These are phyloP conservation scores for Melaleuca alternifolia DNA, from an alignment of 345 rosid genomes.

Conservation along the genomic window DNA sequence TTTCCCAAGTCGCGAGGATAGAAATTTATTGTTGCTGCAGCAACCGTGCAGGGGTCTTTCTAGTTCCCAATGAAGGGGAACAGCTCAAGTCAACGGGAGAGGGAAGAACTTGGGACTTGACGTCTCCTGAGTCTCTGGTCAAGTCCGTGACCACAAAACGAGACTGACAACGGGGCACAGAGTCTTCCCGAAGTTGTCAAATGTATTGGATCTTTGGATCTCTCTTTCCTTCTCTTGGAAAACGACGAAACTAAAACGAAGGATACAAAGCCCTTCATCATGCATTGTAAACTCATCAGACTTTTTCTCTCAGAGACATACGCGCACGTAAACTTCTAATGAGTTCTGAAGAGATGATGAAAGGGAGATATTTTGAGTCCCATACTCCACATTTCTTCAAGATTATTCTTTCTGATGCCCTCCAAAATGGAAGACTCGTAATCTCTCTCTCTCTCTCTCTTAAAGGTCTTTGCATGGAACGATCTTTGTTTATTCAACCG, in stretches of 20 bases:
- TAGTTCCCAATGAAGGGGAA: neutral
- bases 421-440: neutral
- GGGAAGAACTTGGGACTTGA: neutral
- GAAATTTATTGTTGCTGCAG: neutral
- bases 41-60: neutral
- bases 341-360: neutral
- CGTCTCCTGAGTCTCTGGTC: neutral
- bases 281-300: neutral
- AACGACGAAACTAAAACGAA: neutral
- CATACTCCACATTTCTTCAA: slow-evolving; percentile 1
- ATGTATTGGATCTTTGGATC: neutral
- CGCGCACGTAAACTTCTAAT: neutral
- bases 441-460: neutral
- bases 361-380: neutral
- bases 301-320: neutral
- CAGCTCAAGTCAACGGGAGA: neutral
- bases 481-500: neutral
- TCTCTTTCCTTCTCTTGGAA: neutral
- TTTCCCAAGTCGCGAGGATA: neutral
- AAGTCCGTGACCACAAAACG: neutral
- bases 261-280: neutral
- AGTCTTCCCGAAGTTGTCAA: neutral
- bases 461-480: neutral
- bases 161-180: neutral
- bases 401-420: neutral